phyloP scores from a whole-genome alignment of 2,329 filamentous ascomycete species.

The Hymenoscyphus linearis region DNA sequence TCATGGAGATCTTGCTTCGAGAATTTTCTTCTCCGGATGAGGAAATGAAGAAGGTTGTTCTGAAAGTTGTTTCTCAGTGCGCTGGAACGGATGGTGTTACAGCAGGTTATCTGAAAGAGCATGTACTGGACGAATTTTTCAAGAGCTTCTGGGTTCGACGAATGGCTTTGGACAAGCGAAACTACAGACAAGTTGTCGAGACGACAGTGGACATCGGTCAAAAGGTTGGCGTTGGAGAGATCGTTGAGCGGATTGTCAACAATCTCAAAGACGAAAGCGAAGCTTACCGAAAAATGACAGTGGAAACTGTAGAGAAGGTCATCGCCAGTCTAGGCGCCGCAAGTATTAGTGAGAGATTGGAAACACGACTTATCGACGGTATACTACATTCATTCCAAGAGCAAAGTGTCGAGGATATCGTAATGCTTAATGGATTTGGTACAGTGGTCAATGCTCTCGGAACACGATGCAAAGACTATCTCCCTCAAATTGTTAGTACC shows the following conservation, averaged over 20 bases:
- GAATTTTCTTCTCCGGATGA: constrained; percentile 97
- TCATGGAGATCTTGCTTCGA: constrained; percentile 95
- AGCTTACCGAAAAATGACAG: constrained; percentile 97
- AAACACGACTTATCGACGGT: constrained; percentile 91
- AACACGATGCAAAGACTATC: constrained; percentile 88
- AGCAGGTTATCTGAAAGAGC: constrained; percentile 88
- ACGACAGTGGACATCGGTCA: constrained; percentile 96
- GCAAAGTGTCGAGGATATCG: constrained; percentile 91
- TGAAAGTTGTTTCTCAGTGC: constrained; percentile 96
- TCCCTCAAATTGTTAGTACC: constrained; percentile 94
- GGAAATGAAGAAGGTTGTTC: constrained; percentile 99
- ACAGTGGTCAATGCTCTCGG: constrained; percentile 95
- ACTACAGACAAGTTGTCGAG: constrained; percentile 96
- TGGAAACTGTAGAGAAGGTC: constrained; percentile 96
- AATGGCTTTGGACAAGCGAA: constrained; percentile 96
- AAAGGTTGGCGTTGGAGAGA: constrained; percentile 96
- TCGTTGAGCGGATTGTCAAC: constrained; percentile 85
- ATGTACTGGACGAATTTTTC: constrained; percentile 94
- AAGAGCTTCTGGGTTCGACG: constrained; percentile 97
- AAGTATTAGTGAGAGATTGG: constrained; percentile 85
- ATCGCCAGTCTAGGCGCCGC: constrained; percentile 89
- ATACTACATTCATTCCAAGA: constrained; percentile 97
- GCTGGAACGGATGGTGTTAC: constrained; percentile 93
- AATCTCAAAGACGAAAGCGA: constrained; percentile 98
- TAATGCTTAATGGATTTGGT: constrained; percentile 96